Conservation (phyloP, 768 basidiomycete species). For the Trametes sanguinea region DNA sequence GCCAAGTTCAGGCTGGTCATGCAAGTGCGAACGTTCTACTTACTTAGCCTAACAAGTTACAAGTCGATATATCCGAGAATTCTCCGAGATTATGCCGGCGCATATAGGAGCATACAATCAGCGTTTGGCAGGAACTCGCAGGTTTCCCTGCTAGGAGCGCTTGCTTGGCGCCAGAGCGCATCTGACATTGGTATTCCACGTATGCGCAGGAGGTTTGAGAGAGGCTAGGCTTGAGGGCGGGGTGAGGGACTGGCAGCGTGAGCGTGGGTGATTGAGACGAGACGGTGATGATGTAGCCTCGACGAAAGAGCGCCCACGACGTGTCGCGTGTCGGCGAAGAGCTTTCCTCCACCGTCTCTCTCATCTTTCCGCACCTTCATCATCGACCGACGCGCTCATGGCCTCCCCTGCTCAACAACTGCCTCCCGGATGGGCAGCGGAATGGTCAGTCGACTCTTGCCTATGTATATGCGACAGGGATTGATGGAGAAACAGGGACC, state of each 20-base stretch:
- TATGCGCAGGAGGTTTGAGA: neutral
- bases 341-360: constrained; percentile 19
- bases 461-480: constrained; percentile 1
- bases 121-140: too few species aligned
- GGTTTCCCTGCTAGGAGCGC: too few species aligned
- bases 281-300: constrained; percentile 6
- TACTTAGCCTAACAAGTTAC: too few species aligned
- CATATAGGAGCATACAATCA: too few species aligned
- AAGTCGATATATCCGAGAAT: too few species aligned
- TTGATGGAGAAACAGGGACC: constrained; percentile 59
- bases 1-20: too few species aligned
- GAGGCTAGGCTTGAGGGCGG: neutral
- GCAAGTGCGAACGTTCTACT: neutral
- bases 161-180: too few species aligned
- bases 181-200: constrained; percentile 4
- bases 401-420: constrained; percentile 62
- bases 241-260: neutral
- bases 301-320: constrained; percentile 21
- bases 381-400: constrained; percentile 34
- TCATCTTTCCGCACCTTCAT: constrained; percentile 10
- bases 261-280: neutral
- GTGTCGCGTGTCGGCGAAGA: constrained; percentile 24
- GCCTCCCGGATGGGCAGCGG: constrained; percentile 90
- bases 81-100: too few species aligned
- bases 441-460: constrained; percentile 62